Evolutionary conservation across 345 rosid species (phyloP).

Genomic region (Linum usitatissimum): DNA sequence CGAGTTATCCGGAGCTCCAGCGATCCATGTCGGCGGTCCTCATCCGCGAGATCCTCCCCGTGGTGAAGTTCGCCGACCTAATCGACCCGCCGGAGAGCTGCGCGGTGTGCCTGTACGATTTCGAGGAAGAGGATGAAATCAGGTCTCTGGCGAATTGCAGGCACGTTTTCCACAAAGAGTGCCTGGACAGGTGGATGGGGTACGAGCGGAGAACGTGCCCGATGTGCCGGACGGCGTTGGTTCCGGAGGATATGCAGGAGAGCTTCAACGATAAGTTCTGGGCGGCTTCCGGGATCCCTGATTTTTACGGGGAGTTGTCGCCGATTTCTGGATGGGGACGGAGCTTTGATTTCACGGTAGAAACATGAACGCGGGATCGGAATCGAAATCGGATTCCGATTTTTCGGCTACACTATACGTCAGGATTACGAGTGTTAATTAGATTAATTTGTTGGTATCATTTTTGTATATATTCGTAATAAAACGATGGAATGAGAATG

Average conservation of each 20-base stretch:
- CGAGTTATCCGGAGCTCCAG: not conserved
- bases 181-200: conserved; percentile 40
- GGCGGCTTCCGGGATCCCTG: conserved; percentile 50
- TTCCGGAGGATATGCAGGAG: conserved; percentile 43
- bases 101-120: not conserved
- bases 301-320: conserved; percentile 31
- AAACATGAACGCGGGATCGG: no score
- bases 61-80: not conserved
- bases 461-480: no score
- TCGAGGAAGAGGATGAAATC: not conserved
- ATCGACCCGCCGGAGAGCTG: not conserved
- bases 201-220: conserved; percentile 63
- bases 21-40: not conserved
- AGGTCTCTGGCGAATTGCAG: not conserved
- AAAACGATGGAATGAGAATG: no score
- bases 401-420: no score
- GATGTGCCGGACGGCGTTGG: conserved; percentile 46
- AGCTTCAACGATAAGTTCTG: conserved; percentile 44
- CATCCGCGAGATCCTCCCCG: not conserved
- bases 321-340: conserved; percentile 13
- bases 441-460: no score
- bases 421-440: no score
- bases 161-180: not conserved
- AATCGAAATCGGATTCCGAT: no score
- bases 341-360: no score